Evolutionary conservation across 2,329 filamentous ascomycete genomes (phyloP), one percentile per base, ranked within the genome.

Genomic region (Bimuria novae-zelandiae): DNA sequence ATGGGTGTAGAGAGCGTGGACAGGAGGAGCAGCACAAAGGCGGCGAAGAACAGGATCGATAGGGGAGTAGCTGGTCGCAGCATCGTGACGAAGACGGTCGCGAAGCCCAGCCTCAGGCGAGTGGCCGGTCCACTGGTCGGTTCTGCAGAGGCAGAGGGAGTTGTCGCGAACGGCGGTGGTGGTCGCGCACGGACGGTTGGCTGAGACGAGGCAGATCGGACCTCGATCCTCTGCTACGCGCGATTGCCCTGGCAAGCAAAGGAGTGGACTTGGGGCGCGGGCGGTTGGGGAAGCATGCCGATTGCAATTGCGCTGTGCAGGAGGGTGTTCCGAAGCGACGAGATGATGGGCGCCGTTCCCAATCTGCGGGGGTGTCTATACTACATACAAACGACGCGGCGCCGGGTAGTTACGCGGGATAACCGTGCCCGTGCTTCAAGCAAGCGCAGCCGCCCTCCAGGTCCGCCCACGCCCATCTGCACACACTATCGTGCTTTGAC

Each of bases 1-100:
- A 99, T 86, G 16, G 94, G 94, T 0, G 91, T 92, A 1, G 93
- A 96, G n/a, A 99, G 78, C 33, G 92, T 90, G 41, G 92, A 90
- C 33, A 99, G 81, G 41, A 97, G 80, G 47, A 97, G 82, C 57
- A 97, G 80, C 58, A 82, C 88, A 75, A 99, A 97, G 61, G 93
- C 92, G 68, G 84, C 82, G 58, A 95, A 84, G 68, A 97, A 88
- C 72, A 97, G 79, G 63, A 96, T 80, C 63, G 92, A 87, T 71
- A 99, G 80, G 63, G 94, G 93, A 55, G 94, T 97, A 57, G 94
- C 93, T 57, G 94, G 92, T 69, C 92, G 90, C 74, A 97, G 80
- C 85, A 96, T 90, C 78, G 78, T 86, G 79, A 69, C 65, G 64
- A 62, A 51, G 56, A 63, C 36, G 48, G 52, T 39, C 50, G 47